Percentiles rank a stretch among this genome's conserved stretches.
Evolutionary conservation across 768 basidiomycete genomes (phyloP).

Genomic region (Sporobolomyces phaffii): DNA sequence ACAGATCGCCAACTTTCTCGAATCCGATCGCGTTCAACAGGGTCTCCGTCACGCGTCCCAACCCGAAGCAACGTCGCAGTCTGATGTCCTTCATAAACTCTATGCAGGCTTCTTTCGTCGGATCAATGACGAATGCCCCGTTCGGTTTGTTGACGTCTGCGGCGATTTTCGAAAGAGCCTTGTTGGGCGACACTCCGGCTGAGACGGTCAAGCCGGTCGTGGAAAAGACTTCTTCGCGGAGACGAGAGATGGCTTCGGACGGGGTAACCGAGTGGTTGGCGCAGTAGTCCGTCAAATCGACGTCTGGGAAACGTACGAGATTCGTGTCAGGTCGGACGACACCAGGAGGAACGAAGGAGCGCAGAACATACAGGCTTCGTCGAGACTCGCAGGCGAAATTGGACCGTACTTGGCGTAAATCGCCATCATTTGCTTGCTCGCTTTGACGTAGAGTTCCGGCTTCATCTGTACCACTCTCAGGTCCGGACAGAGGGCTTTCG

Average conservation of each 20-base stretch:
- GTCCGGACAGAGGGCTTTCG: slow-evolving; percentile 86
- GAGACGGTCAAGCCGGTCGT: slow-evolving; percentile 85
- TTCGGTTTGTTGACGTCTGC: slow-evolving; percentile 39
- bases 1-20: slow-evolving; percentile 90
- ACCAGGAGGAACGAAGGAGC: no score
- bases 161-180: slow-evolving; percentile 77
- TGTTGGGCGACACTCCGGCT: slow-evolving; percentile 92
- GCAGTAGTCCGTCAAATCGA: slow-evolving; percentile 79
- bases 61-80: slow-evolving; percentile 57
- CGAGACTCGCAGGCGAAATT: slow-evolving; percentile 57
- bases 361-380: slow-evolving; percentile 63
- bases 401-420: slow-evolving; percentile 58
- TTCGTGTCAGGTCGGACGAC: no score
- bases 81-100: slow-evolving; percentile 35
- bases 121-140: slow-evolving; percentile 38
- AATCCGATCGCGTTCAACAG: slow-evolving; percentile 80
- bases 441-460: slow-evolving; percentile 37
- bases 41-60: slow-evolving; percentile 84
- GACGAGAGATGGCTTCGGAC: slow-evolving; percentile 68
- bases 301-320: slow-evolving; percentile 2
- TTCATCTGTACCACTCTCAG: slow-evolving; percentile 58
- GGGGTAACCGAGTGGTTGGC: slow-evolving; percentile 58
- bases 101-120: slow-evolving; percentile 31
- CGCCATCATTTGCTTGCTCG: slow-evolving; percentile 57
- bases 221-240: slow-evolving; percentile 63